Evolutionary conservation across 305 asterid genomes (phyloP), one percentile per base, ranked within the genome.

Genomic region (Lippia alba): DNA sequence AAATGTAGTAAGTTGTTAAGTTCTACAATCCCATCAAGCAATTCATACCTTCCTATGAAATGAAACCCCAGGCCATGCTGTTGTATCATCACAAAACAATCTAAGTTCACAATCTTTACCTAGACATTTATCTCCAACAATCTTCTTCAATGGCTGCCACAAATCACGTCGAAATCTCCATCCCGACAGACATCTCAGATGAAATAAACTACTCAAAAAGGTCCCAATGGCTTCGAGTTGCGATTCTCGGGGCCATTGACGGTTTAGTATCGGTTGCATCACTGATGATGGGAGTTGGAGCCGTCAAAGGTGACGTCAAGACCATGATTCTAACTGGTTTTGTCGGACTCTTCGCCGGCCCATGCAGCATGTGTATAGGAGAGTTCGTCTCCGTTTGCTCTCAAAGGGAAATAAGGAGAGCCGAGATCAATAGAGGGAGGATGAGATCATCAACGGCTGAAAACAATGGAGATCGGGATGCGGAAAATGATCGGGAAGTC

Each of bases 331-430:
- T 91, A 10, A 74, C 86, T 0, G 97, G 94, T 8, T 76, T 91
- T 1, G 91, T 92, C 0, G 96, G 97, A 0, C 59, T 83, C 2
- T 56, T 88, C 1, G 91, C 92, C 8, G 97, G 97, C 0, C 88
- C 94, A 0, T 85, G 87, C 51, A 91, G 97, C 91, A 91, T 91
- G 97, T 92, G 94, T 0, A 77, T 87, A 2, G 94, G 96, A 4
- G 96, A 91, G 19, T 87, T 81, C 2, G 97, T 89, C 3, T 89
- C 96, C 0, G 97, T 89, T 0, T 82, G 86, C 46, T 62, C 96
- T 0, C 95, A 88, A 57, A 56, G 74, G 17, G 97, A 90, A 57
- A 82, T 86, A 15, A 87, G 86, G 67, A 3, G 77, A 60, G 81
- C 89, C 2, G 91, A 86, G 64, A 64, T 79, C 65, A 82, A 80